phyloP scores from a whole-genome alignment of 768 basidiomycete genomes.

The Kwoniella pini region DNA sequence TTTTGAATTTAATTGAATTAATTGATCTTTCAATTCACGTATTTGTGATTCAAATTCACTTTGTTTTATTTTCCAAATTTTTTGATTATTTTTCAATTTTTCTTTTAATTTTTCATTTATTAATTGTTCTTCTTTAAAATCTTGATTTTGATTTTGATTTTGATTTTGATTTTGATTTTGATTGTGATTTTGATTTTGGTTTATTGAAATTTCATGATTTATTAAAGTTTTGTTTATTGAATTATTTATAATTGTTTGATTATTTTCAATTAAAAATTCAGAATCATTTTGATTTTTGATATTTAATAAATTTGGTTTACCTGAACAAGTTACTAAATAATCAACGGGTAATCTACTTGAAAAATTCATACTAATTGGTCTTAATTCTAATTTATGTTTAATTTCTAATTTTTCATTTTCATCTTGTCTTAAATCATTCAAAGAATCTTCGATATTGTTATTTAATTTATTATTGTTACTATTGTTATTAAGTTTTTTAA shows the following conservation, averaged over 20 bases:
- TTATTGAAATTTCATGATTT: no score
- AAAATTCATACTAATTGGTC: conserved; percentile 44
- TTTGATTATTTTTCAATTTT: conserved; percentile 23
- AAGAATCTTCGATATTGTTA: background rate
- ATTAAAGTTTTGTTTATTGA: no score
- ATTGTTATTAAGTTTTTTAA: background rate
- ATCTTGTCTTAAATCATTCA: background rate
- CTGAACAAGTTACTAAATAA: conserved; percentile 19
- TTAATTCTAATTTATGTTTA: conserved; percentile 35
- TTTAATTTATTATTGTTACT: background rate
- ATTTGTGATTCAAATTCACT: conserved; percentile 38
- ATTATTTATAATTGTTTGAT: no score
- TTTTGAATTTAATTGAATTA: conserved; percentile 15
- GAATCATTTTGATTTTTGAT: no score
- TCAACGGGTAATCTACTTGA: conserved; percentile 31
- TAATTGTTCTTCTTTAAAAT: background rate
- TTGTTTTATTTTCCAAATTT: conserved; percentile 27
- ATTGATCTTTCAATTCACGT: conserved; percentile 21
- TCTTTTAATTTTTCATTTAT: conserved; percentile 7
- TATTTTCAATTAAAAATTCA: no score
- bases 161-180: no score
- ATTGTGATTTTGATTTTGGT: no score
- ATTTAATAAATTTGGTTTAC: background rate
- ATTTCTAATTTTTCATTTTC: background rate
- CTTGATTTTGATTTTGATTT: no score